Evolutionary conservation across 164 flowering plant genomes (phyloP), one percentile per base, ranked within the genome.

Genomic region (Hamamelis virginiana): DNA sequence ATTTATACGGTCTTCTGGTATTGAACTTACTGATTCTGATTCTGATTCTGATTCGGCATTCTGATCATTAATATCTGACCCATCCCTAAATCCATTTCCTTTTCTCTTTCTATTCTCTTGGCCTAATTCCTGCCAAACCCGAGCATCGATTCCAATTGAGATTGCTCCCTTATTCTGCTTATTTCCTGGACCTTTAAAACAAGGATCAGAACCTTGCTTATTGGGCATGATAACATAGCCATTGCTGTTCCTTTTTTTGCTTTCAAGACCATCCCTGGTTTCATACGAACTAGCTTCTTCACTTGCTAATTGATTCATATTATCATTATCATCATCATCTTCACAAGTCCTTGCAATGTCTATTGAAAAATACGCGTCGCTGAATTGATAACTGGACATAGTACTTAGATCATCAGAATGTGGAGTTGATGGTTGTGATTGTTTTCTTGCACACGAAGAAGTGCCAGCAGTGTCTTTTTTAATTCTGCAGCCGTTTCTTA

Each of bases 301-400:
- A 10, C 23, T 52, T 33, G 27, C 56, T 11, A 12, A 9, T 44
- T 22, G 60, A 63, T 21, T 51, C 8, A 6, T 57, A 0, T 11
- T 28, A 26, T 27, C 38, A 16, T 9, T 57, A 0, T 11, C 47
- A 26, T 28, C 26, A 13, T 22, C 45, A 48, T 43, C 45, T 14
- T 72, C 28, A 45, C 59, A 64, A 9, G 75, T 74, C 45, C 33
- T 67, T 12, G 64, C 62, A 59, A 77, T 22, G 33, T 77, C 77
- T 25, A 77, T 74, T n/a, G 72, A 77, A 47, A 77, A 77, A 55
- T 50, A 77, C 19, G 65, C 63, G 9, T 77, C 80, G n/a, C 75
- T 77, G 27, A 74, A 67, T 43, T 74, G 77, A 56, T 27, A 50
- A 63, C 80, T 77, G 5, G 69, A 65, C 6, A 57, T 21, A 51